Evolutionary conservation across 352 stramenopile species (phyloP), one percentile per base, ranked within the genome.

Genomic region (Pythium angustatum): DNA sequence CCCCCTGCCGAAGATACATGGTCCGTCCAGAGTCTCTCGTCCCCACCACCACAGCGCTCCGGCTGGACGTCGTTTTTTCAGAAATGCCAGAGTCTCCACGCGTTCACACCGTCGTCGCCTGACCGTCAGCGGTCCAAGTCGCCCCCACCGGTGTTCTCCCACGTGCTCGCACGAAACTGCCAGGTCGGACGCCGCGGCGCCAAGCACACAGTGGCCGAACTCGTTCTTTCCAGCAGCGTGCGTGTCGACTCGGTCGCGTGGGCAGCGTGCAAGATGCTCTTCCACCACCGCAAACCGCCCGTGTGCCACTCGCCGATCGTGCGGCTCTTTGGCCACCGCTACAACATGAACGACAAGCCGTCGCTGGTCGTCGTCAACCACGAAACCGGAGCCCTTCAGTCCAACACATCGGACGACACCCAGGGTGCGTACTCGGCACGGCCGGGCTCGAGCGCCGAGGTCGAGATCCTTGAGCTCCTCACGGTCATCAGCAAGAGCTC

Each of bases 261-360:
- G 67, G 61, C 50, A 4, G 57, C 61, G 19, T 74, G 67, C 52
- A 66, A 61, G 38, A 58, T 74, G 61, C 62, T 74, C 11, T 74
- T 56, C 57, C 56, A 67, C 62, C 61, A 69, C 51, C 61, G 67
- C 55, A 69, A 67, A 47, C 67, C 67, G 21, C 52, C 57, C 0
- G 55, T 75, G 17, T 75, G 68, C 63, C 68, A 71, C 58, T 61
- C 68, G 14, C 63, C 58, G 0, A 44, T 68, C 30, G 68, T 71
- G 31, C 57, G 56, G 36, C 33, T 59, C 57, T 75, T 75, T 44
- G 57, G 45, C 21, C 48, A 68, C 12, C 56, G 68, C 0, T 75
- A 75, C 58, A 71, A 75, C 31, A 71, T 75, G 57, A 43, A 64
- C 11, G 58, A 65, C 41, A 62, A 53, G 28, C 68, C 68, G 15